Evolutionary conservation across 1,284 basidiomycete species (phyloP), one percentile per base, ranked within the genome.

Genomic region (Cryptococcus neoformans): DNA sequence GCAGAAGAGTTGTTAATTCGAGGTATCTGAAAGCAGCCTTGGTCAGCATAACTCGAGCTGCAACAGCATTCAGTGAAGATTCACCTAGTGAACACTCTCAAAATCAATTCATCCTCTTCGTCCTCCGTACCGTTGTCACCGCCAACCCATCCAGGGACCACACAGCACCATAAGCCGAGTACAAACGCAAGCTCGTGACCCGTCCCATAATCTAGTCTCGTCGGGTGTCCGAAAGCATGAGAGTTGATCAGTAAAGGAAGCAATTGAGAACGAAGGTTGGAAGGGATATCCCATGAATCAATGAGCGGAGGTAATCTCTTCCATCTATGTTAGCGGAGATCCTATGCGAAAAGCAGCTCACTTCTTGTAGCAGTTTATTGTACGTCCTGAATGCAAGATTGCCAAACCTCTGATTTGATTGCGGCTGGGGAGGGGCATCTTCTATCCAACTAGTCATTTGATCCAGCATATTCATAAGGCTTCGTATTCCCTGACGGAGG

Each of bases 161-260:
- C 70, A 49, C 70, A 69, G 50, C 64, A 68, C 63, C 69, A 83
- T 17, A 97, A 81, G 59, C 89, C 87, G n/a, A 92, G 78, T 6
- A 84, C 83, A 70, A 96, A 97, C 0, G 89, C 87, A 0, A 90
- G 83, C 79, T 99, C 95, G 72, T 99, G 95, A 0, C 95, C 95
- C 1, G 92, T 93, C 1, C 95, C 96, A 70, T 98, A 99, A 79
- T 99, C 95, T 77, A 99, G 87, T 46, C 95, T 85, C 3, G 84
- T 83, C 64, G 92, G 90, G 10, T 91, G 94, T 6, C 95, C 95
- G 72, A 98, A 98, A 0, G 92, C 86, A 14, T 69, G 64, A 5
- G 75, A 75, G 14, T 74, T 53, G 49, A 76, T 14, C 2, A 76
- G 58, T 1, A 79, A 68, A 0, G 87, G 85, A 37, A 89, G 69